Evolutionary conservation across 202 grass and related monocot genomes (phyloP).

Genomic region (Dendrocalamus latiflorus): DNA sequence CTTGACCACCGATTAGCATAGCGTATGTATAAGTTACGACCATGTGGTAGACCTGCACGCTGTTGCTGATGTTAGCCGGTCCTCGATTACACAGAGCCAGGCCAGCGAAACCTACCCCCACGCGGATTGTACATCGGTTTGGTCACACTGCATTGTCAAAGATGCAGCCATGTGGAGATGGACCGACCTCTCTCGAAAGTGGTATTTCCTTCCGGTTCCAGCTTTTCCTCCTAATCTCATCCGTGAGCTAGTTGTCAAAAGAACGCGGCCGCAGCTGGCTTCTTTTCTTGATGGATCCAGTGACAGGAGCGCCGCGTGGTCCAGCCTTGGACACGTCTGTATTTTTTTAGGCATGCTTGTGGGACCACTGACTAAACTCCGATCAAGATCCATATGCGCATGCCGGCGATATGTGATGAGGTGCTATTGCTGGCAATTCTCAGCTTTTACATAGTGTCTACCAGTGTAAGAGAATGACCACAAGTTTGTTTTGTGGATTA

Average conservation of each 20-base stretch:
- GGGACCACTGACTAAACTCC: background rate
- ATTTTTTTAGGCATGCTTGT: background rate
- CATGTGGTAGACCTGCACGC: too few species aligned
- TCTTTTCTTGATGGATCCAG: constrained; percentile 29
- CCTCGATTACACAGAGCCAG: too few species aligned
- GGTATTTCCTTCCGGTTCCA: too few species aligned
- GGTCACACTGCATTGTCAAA: too few species aligned
- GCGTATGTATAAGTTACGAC: too few species aligned
- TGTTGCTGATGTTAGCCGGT: too few species aligned
- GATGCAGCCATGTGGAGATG: too few species aligned
- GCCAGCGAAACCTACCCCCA: too few species aligned
- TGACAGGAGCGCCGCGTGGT: constrained; percentile 5
- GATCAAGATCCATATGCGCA: constrained; percentile 1
- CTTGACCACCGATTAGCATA: too few species aligned
- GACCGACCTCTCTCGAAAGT: too few species aligned
- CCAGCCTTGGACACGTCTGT: too few species aligned
- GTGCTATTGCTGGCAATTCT: background rate
- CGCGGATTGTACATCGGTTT: too few species aligned
- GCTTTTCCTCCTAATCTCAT: constrained; percentile 29
- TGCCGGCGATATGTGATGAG: background rate
- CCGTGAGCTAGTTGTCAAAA: constrained; percentile 5
- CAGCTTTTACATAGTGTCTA: background rate
- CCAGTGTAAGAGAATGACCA: background rate
- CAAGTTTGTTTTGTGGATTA: background rate
- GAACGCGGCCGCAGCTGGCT: background rate